Percentiles rank a stretch among this genome's conserved stretches.
Conservation (phyloP, 2,329 filamentous ascomycete species). For the Tolypocladium guangdongense region DNA sequence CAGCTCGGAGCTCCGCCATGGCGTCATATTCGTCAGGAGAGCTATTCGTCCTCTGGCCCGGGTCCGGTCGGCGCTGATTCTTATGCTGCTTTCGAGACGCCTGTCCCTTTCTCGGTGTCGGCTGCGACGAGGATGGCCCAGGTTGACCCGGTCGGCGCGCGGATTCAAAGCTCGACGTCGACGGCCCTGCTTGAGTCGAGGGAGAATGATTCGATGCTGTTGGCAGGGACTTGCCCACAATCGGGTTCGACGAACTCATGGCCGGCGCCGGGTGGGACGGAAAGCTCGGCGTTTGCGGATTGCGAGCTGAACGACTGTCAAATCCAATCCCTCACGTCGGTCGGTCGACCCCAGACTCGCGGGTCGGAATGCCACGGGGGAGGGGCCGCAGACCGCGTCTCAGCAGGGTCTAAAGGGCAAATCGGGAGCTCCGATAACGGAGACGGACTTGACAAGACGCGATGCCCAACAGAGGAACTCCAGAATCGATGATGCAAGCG, state of each 20-base stretch:
- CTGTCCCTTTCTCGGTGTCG: constrained; percentile 63
- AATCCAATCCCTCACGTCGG: not conserved
- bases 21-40: constrained; percentile 67
- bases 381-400: not conserved
- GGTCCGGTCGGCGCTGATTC: constrained; percentile 59
- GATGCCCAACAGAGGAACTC: not conserved
- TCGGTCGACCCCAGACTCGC: not conserved
- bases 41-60: constrained; percentile 21
- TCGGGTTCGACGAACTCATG: constrained; percentile 23
- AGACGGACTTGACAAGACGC: not conserved
- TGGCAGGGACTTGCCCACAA: constrained; percentile 41
- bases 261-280: constrained; percentile 6
- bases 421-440: not conserved
- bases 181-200: constrained; percentile 28
- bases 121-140: constrained; percentile 16
- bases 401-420: not conserved
- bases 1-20: constrained; percentile 63
- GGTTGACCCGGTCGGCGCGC: constrained; percentile 35
- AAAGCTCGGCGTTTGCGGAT: not conserved
- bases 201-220: constrained; percentile 29
- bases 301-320: not conserved
- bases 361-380: constrained; percentile 3
- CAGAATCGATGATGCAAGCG: not conserved
- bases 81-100: constrained; percentile 72
- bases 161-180: constrained; percentile 37